Percentiles rank a stretch among this genome's conserved stretches.
phyloP scores from a whole-genome alignment of 164 flowering plant genomes.

The Piper betle region DNA sequence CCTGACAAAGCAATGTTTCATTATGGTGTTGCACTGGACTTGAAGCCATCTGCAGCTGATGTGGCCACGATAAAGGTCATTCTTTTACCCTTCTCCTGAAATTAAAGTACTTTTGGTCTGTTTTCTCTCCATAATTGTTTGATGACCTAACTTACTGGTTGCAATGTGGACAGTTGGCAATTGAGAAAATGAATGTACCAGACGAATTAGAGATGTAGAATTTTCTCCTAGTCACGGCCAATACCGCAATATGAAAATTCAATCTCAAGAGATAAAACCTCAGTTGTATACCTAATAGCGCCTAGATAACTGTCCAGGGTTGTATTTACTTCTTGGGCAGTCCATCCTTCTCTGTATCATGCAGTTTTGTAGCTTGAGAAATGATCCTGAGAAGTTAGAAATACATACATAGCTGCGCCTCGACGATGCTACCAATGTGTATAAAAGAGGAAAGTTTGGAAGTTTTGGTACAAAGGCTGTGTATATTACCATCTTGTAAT shows the following conservation, averaged over 20 bases:
- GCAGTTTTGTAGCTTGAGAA: conserved; percentile 7
- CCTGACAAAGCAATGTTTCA: conserved; percentile 86
- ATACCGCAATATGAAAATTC: not conserved
- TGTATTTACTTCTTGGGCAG: not conserved
- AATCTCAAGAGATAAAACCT: not conserved
- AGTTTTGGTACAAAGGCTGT: too few relatives aligned
- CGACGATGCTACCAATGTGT: not conserved
- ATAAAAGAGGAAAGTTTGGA: not conserved
- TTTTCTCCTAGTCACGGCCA: not conserved
- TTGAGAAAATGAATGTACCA: conserved; percentile 84
- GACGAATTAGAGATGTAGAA: conserved; percentile 60
- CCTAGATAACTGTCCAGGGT: not conserved
- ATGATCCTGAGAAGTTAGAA: too few relatives aligned
- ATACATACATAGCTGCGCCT: not conserved
- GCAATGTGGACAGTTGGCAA: conserved; percentile 58
- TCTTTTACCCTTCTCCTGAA: not conserved
- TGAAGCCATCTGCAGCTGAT: conserved; percentile 93
- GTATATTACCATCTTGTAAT: too few relatives aligned
- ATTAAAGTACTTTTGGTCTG: not conserved
- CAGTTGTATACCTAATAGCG: conserved; percentile 1
- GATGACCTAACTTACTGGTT: not conserved
- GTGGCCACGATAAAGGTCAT: conserved; percentile 87
- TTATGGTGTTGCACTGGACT: conserved; percentile 82
- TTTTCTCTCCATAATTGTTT: not conserved
- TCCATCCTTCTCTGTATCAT: not conserved